Conservation (phyloP, 176 grass and related monocot genomes). For the Hordeum marinum region DNA sequence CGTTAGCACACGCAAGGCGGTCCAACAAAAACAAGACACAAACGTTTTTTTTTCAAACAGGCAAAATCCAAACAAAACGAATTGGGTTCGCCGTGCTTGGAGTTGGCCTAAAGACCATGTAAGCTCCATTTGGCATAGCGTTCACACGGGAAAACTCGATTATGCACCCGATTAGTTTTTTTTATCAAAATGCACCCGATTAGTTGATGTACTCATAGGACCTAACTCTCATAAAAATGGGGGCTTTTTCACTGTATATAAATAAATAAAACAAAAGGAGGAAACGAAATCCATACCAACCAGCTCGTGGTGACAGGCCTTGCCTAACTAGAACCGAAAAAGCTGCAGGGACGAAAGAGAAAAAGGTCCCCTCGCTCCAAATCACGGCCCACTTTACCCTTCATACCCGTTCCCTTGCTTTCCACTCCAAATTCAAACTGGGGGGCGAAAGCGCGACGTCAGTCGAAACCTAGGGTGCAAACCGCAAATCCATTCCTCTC, state of each 20-base stretch:
- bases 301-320: background rate
- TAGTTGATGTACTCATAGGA: background rate
- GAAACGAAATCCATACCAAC: slow-evolving; percentile 22
- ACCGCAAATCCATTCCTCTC: background rate
- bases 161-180: no score
- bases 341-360: background rate
- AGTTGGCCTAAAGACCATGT: no score
- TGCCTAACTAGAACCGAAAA: slow-evolving; percentile 27
- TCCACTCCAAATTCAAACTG: slow-evolving; percentile 49
- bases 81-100: no score
- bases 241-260: background rate
- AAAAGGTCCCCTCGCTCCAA: slow-evolving; percentile 5
- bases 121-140: no score
- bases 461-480: slow-evolving; percentile 12
- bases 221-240: background rate
- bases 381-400: background rate
- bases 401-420: slow-evolving; percentile 19
- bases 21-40: no score
- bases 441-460: background rate
- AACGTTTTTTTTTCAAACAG: no score
- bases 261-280: background rate
- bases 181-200: no score
- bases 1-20: no score
- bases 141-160: no score
- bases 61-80: no score